These are phyloP conservation scores for Xylaria sp. DNA, from an alignment of 2,329 filamentous ascomycete species.

Conservation along the genomic window DNA sequence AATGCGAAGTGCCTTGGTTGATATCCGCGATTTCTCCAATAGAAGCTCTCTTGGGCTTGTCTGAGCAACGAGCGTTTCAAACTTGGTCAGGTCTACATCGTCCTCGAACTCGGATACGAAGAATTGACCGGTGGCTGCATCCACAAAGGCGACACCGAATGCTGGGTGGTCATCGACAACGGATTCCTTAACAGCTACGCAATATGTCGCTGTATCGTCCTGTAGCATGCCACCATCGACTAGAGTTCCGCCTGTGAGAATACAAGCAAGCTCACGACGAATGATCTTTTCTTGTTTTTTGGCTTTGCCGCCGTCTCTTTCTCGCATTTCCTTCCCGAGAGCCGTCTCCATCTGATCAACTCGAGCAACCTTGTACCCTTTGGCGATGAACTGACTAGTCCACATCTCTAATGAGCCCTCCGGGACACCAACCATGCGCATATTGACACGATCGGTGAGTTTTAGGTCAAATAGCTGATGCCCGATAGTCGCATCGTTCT, in stretches of 20 bases:
- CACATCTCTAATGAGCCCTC: slow-evolving; percentile 95
- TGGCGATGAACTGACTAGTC: slow-evolving; percentile 98
- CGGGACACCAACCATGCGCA: slow-evolving; percentile 99
- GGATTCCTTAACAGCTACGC: slow-evolving; percentile 89
- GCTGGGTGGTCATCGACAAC: slow-evolving; percentile 74
- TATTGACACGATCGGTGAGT: slow-evolving; percentile 96
- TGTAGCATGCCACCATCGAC: slow-evolving; percentile 97
- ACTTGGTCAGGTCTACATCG: slow-evolving; percentile 91
- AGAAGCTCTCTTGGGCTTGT: slow-evolving; percentile 86
- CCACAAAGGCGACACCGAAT: slow-evolving; percentile 93
- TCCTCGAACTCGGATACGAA: slow-evolving; percentile 91
- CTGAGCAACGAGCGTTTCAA: slow-evolving; percentile 95
- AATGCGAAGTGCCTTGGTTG: slow-evolving; percentile 87
- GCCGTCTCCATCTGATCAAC: slow-evolving; percentile 98
- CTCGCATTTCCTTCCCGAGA: slow-evolving; percentile 97
- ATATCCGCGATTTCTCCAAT: slow-evolving; percentile 85
- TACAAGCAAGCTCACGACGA: slow-evolving; percentile 84
- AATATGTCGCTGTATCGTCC: slow-evolving; percentile 96
- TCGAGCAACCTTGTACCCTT: slow-evolving; percentile 94
- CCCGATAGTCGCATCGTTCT: slow-evolving; percentile 95
- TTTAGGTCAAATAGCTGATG: slow-evolving; percentile 98
- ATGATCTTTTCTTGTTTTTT: slow-evolving; percentile 92
- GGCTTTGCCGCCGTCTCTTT: slow-evolving; percentile 71
- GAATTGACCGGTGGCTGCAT: slow-evolving; percentile 95
- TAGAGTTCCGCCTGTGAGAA: slow-evolving; percentile 89